Evolutionary conservation across 1,284 basidiomycete species (phyloP).

Genomic region (Boletellus dicymbophilus): DNA sequence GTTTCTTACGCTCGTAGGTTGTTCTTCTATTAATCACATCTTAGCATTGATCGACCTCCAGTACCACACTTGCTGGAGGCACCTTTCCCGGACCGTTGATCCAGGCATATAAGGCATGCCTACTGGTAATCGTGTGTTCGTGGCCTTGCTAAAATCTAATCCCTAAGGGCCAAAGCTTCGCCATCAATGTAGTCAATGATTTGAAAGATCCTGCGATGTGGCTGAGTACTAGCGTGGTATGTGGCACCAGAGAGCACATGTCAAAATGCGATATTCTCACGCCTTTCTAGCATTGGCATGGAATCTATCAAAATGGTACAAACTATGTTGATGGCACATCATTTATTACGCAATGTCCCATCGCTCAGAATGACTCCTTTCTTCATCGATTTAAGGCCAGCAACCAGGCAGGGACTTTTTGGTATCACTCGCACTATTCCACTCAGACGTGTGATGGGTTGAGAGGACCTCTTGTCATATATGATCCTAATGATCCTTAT

Average conservation of each 20-base stretch:
- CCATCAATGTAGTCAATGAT: constrained; percentile 30
- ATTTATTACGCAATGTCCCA: constrained; percentile 49
- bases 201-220: constrained; percentile 33
- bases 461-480: constrained; percentile 31
- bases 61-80: constrained; percentile 29
- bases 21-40: neutral
- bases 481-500: constrained; percentile 38
- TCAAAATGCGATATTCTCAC: constrained; percentile 24
- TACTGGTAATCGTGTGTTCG: neutral
- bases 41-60: constrained; percentile 6
- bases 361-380: constrained; percentile 39
- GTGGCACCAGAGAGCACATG: constrained; percentile 13
- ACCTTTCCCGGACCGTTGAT: constrained; percentile 41
- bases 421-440: constrained; percentile 40
- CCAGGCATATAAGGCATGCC: constrained; percentile 30
- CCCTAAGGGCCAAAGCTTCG: constrained; percentile 29
- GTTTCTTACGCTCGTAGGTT: constrained; percentile 38
- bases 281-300: constrained; percentile 39
- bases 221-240: constrained; percentile 33
- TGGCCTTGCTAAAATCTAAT: constrained; percentile 38
- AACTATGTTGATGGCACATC: constrained; percentile 26
- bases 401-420: constrained; percentile 41
- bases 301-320: constrained; percentile 31
- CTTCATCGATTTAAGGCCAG: constrained; percentile 35
- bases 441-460: constrained; percentile 34